Evolutionary conservation across 2,329 filamentous ascomycete species (phyloP), one percentile per base, ranked within the genome.

Genomic region (Neophaeococcomyces mojaviensis): DNA sequence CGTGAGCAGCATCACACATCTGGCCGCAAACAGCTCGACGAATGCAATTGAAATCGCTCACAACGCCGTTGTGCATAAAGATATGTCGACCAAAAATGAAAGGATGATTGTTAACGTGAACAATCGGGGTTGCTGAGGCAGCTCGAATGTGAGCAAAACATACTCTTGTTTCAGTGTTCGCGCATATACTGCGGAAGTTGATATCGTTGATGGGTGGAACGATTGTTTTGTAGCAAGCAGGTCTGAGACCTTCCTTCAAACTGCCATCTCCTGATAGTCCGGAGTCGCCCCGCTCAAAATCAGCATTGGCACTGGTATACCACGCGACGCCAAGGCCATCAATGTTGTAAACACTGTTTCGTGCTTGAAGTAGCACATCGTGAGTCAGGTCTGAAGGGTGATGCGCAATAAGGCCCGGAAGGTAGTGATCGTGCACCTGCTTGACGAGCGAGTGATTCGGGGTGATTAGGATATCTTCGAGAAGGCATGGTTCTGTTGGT

Each of bases 1-100:
- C 66, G 53, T 73, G 76, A 1, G 68, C 65, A 40, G 73, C 71
- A 24, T 68, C 67, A 32, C 62, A 65, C 50, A 78, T 61, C 4
- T 69, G 58, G 16, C 65, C 60, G 10, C 64, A 68, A 49, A 77
- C 59, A 19, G 68, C 64, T 7, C 72, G 66, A 24, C 71, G 67
- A 39, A 77, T 71, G 6, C 58, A 50, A 2, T 61, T 53, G 56
- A 77, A 77, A 50, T 69, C 60, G 9, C 67, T 66, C 28, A 76
- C 65, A 13, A 67, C 67, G 2, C 74, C 74, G 54, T 77, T 77
- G 62, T 78, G 74, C 74, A 78, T 77, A 56, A 77, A 72, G 7
- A 65, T 64, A 50, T 76, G 71, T 31, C 73, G 63, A 12, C 74
- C 74, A 43, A 77, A 77, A 24, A 71, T 64, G 56, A 77, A 78